Evolutionary conservation across 139 green algal genomes (phyloP).

Genomic region (Chlorella sp.): DNA sequence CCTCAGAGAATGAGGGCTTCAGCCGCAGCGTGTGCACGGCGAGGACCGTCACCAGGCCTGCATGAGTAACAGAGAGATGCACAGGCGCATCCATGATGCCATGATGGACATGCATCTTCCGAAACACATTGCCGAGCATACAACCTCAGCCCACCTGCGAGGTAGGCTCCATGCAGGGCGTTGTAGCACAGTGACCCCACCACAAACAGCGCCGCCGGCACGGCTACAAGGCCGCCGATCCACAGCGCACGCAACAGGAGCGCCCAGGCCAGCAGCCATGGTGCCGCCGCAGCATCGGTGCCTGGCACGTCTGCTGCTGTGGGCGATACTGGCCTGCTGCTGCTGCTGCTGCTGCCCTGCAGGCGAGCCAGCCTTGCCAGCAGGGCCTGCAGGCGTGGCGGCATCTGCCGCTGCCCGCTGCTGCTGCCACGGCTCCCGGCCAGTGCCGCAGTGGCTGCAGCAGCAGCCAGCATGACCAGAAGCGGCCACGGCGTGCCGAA

Average conservation of each 20-base stretch:
- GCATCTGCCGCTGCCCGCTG: not conserved
- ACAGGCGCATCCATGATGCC: no score
- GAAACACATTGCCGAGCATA: no score
- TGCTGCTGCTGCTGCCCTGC: not conserved
- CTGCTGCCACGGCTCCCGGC: conserved; percentile 4
- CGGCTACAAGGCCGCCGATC: conserved; percentile 30
- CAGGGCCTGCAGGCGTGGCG: not conserved
- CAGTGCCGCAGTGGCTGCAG: not conserved
- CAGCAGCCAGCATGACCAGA: conserved; percentile 10
- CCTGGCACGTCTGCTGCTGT: not conserved
- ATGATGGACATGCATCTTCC: no score
- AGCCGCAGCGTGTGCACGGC: conserved; percentile 13
- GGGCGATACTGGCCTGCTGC: not conserved
- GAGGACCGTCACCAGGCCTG: conserved; percentile 30
- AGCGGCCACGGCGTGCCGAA: conserved; percentile 17
- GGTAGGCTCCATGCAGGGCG: conserved; percentile 41
- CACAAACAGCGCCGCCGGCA: conserved; percentile 35
- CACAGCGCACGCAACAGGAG: conserved; percentile 27
- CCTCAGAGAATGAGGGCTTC: conserved; percentile 15
- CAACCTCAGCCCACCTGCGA: conserved; percentile 1
- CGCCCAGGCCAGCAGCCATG: not conserved
- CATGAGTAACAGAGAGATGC: no score
- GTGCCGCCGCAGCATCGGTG: not conserved
- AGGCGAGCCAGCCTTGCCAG: not conserved
- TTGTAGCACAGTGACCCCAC: conserved; percentile 25